A percentile compares a stretch with the other conserved stretches of the same genome.
Evolutionary conservation across 371 early-diverging fungal species (phyloP).

Genomic region (Mortierella sp.): DNA sequence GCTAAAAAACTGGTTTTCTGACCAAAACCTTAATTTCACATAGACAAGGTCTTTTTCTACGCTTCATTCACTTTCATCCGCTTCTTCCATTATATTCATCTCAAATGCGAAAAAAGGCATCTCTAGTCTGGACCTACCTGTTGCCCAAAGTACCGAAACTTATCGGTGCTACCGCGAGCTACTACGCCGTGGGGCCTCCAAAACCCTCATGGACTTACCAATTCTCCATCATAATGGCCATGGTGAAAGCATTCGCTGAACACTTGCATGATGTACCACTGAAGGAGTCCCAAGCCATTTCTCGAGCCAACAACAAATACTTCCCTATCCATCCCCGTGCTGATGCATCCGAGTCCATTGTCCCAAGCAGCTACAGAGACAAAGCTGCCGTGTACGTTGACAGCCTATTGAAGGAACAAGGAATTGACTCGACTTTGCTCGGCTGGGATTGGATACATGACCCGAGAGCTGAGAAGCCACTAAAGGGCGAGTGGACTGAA

Average conservation of each 20-base stretch:
- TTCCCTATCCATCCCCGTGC: slow-evolving; percentile 37
- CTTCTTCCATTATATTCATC: not conserved
- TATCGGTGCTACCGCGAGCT: slow-evolving; percentile 42
- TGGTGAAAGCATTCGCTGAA: slow-evolving; percentile 25
- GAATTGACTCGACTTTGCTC: slow-evolving; percentile 23
- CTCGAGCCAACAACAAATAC: slow-evolving; percentile 41
- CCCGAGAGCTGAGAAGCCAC: slow-evolving; percentile 29
- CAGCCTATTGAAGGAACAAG: slow-evolving; percentile 23
- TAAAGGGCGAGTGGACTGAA: slow-evolving; percentile 50
- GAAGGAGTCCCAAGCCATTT: slow-evolving; percentile 36
- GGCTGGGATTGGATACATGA: slow-evolving; percentile 55
- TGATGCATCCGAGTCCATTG: slow-evolving; percentile 23
- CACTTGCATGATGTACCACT: slow-evolving; percentile 32
- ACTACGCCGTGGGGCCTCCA: slow-evolving; percentile 41
- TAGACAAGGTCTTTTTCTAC: not conserved
- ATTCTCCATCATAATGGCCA: slow-evolving; percentile 46
- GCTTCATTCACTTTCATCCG: not conserved
- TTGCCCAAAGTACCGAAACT: slow-evolving; percentile 41
- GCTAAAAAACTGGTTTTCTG: too few species aligned
- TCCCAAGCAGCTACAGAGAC: slow-evolving; percentile 39
- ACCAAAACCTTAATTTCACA: not conserved
- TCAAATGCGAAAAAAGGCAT: slow-evolving; percentile 24
- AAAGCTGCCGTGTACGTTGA: slow-evolving; percentile 37
- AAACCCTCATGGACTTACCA: slow-evolving; percentile 52
- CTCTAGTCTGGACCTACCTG: slow-evolving; percentile 37